These are phyloP conservation scores for Fomitopsis pulvina DNA, from an alignment of 768 basidiomycete species.

Conservation along the genomic window DNA sequence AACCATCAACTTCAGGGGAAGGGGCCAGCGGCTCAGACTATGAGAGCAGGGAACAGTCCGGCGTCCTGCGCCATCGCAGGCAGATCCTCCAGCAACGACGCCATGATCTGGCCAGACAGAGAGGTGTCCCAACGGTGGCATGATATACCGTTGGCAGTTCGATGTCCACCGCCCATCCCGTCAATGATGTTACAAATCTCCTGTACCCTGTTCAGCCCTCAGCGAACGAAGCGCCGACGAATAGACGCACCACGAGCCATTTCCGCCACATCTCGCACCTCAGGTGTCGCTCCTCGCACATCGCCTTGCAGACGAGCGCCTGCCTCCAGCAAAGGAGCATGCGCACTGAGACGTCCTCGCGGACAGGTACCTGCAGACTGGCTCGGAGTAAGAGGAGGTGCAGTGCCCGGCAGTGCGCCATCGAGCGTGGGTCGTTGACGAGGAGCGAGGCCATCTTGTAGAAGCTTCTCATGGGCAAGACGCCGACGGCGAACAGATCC, in stretches of 20 bases:
- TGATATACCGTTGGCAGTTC: background rate
- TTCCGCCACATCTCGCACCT: background rate
- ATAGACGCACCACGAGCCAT: conserved; percentile 5
- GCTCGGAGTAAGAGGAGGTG: conserved; percentile 8
- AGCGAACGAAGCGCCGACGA: background rate
- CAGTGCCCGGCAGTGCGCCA: conserved; percentile 8
- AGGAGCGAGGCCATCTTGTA: background rate
- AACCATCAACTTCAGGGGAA: too few species aligned
- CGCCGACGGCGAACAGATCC: conserved; percentile 6
- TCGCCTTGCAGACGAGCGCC: background rate
- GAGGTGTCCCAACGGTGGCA: background rate
- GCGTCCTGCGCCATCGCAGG: too few species aligned
- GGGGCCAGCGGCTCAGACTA: too few species aligned
- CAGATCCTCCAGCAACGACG: background rate
- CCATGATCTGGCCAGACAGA: background rate
- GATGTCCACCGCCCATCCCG: background rate
- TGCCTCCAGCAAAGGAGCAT: background rate
- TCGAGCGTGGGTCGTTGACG: background rate
- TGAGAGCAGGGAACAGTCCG: too few species aligned
- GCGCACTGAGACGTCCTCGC: background rate
- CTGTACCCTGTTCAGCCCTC: background rate
- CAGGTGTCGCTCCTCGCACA: background rate
- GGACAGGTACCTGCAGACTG: background rate
- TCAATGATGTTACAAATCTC: conserved; percentile 9
- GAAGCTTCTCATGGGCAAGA: background rate